A percentile compares a stretch with the other conserved stretches of the same genome.
Evolutionary conservation across 345 rosid genomes (phyloP).

Genomic region (Dimocarpus longan): DNA sequence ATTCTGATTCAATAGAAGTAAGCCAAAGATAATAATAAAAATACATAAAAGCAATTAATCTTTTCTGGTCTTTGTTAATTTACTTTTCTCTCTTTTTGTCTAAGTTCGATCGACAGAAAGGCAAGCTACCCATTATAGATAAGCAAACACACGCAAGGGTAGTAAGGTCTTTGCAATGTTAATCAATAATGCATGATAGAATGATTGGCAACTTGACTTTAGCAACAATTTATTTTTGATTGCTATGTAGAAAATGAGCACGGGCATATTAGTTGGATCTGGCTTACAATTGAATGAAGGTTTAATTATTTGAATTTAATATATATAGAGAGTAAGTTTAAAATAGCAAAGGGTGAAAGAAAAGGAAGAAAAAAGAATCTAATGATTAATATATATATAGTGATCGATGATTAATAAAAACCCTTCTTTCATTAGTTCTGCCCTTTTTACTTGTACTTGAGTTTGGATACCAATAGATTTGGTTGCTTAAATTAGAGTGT

Average conservation of each 20-base stretch:
- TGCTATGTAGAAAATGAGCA: not conserved
- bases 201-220: not conserved
- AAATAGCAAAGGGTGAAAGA: not conserved
- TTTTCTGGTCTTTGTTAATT: not conserved
- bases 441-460: not conserved
- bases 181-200: not conserved
- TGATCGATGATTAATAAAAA: too few species aligned
- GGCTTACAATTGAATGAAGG: not conserved
- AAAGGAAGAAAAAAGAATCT: not conserved
- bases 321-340: not conserved
- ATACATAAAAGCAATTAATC: constrained; percentile 15
- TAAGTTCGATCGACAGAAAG: constrained; percentile 5
- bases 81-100: constrained; percentile 3
- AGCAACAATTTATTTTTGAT: not conserved
- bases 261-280: constrained; percentile 2
- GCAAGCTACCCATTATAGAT: not conserved
- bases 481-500: not conserved
- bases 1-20: not conserved
- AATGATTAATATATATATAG: too few species aligned
- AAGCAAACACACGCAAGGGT: constrained; percentile 2
- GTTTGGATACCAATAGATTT: not conserved
- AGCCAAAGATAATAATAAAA: not conserved
- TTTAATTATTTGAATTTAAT: not conserved
- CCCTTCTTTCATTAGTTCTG: too few species aligned
- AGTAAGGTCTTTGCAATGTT: not conserved